These are phyloP conservation scores for Neohortaea acidophila DNA, from an alignment of 495 filamentous ascomycete species.

Conservation along the genomic window DNA sequence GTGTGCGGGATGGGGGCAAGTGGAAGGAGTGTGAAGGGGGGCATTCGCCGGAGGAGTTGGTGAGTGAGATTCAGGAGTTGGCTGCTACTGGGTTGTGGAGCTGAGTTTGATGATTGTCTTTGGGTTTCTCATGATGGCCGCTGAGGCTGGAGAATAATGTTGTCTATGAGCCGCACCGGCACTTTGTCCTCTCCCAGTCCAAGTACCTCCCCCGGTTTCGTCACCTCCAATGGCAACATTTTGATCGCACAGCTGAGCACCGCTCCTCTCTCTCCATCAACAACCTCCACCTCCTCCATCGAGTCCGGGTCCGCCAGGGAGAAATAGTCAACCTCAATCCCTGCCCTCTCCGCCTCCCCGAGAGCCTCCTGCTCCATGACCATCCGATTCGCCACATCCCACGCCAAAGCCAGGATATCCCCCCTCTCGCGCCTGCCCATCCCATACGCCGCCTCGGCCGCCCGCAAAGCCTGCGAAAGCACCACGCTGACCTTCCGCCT, in stretches of 20 bases:
- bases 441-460: slow-evolving; percentile 52
- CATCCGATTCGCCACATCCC: slow-evolving; percentile 33
- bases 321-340: slow-evolving; percentile 78
- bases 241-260: slow-evolving; percentile 81
- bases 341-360: slow-evolving; percentile 43
- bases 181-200: slow-evolving; percentile 54
- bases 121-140: too few species aligned
- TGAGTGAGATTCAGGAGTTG: slow-evolving; percentile 43
- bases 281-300: slow-evolving; percentile 56
- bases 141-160: slow-evolving; percentile 45
- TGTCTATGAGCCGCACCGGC: slow-evolving; percentile 83
- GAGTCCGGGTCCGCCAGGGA: slow-evolving; percentile 69
- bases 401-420: slow-evolving; percentile 54
- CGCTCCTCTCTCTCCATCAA: slow-evolving; percentile 49
- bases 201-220: slow-evolving; percentile 49
- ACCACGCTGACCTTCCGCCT: slow-evolving; percentile 57
- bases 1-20: slow-evolving; percentile 60
- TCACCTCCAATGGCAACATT: slow-evolving; percentile 66
- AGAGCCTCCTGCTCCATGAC: slow-evolving; percentile 49
- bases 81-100: too few species aligned
- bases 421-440: slow-evolving; percentile 41
- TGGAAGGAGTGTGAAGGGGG: slow-evolving; percentile 73
- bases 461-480: slow-evolving; percentile 48
- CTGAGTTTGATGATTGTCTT: too few species aligned
- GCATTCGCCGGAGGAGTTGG: slow-evolving; percentile 50